Evolutionary conservation across 768 basidiomycete genomes (phyloP).

Genomic region (Russula foetens): DNA sequence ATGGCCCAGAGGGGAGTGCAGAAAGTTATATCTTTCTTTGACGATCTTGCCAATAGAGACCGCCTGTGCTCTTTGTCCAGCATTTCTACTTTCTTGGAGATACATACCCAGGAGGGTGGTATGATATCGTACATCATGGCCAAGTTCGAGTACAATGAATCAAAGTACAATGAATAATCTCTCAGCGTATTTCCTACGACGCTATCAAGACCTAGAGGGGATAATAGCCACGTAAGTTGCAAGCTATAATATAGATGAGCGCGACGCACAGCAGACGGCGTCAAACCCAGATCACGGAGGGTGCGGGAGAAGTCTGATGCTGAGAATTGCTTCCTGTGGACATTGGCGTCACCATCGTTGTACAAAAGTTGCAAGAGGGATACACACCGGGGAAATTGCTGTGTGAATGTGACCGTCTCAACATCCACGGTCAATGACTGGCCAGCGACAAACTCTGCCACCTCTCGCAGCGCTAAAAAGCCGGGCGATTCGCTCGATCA

Average conservation of each 20-base stretch:
- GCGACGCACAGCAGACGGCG: slow-evolving; percentile 74
- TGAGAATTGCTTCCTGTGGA: slow-evolving; percentile 65
- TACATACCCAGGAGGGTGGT: not conserved
- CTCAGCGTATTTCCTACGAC: slow-evolving; percentile 1
- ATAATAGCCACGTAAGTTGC: not conserved
- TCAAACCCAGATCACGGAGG: slow-evolving; percentile 76
- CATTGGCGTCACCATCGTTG: not conserved
- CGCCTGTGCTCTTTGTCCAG: not conserved
- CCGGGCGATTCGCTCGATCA: not conserved
- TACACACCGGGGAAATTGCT: slow-evolving; percentile 77
- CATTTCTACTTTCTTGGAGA: not conserved
- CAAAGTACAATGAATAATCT: slow-evolving; percentile 2
- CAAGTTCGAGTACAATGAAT: not conserved
- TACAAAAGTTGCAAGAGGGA: not conserved
- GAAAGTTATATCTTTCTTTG: not conserved
- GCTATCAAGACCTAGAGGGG: slow-evolving; percentile 14
- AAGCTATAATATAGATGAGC: not conserved
- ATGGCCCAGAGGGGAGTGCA: not conserved
- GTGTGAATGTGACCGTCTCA: slow-evolving; percentile 69
- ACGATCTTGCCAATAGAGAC: not conserved
- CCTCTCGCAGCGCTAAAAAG: slow-evolving; percentile 62
- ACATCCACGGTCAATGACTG: slow-evolving; percentile 64
- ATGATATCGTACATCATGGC: slow-evolving; percentile 5
- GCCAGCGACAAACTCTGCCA: slow-evolving; percentile 80
- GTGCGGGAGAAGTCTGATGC: slow-evolving; percentile 69